Percentiles rank a stretch among this genome's conserved stretches.
These are phyloP conservation scores for Fraxinus floribunda DNA, from an alignment of 305 asterid genomes.

Conservation along the genomic window DNA sequence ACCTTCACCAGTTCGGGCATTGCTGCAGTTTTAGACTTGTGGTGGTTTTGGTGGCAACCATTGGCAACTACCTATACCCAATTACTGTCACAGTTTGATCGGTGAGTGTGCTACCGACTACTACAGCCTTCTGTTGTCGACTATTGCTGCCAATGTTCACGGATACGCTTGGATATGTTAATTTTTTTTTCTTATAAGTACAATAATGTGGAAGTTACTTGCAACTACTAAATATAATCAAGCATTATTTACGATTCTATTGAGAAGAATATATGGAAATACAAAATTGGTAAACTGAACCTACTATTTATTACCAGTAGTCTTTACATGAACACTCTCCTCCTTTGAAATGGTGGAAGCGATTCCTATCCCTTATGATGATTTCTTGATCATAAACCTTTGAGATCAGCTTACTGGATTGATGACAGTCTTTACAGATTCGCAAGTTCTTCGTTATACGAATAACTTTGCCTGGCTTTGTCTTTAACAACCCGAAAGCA, in stretches of 20 bases:
- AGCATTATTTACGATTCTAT: not conserved
- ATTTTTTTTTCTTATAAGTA: not conserved
- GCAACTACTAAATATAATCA: not conserved
- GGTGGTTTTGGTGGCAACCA: not conserved
- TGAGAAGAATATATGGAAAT: not conserved
- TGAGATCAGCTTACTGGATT: constrained; percentile 55
- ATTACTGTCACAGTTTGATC: not conserved
- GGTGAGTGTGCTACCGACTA: not conserved
- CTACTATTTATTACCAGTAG: constrained; percentile 42
- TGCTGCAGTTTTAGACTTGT: not conserved
- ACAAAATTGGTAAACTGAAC: not conserved
- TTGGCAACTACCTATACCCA: not conserved
- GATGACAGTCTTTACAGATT: constrained; percentile 63
- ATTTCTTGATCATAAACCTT: constrained; percentile 51
- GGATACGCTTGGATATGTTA: not conserved
- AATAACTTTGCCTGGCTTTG: constrained; percentile 45
- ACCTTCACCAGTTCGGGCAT: not conserved
- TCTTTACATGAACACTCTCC: constrained; percentile 64
- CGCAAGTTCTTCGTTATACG: constrained; percentile 61
- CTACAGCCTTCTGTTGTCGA: not conserved
- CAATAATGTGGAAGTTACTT: not conserved
- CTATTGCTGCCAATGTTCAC: not conserved
- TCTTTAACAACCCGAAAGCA: constrained; percentile 57
- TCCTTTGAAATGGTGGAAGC: constrained; percentile 58
- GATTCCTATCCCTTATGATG: constrained; percentile 57